These are phyloP conservation scores for Bruguiera gymnorhiza DNA, from an alignment of 345 rosid species.

Conservation along the genomic window DNA sequence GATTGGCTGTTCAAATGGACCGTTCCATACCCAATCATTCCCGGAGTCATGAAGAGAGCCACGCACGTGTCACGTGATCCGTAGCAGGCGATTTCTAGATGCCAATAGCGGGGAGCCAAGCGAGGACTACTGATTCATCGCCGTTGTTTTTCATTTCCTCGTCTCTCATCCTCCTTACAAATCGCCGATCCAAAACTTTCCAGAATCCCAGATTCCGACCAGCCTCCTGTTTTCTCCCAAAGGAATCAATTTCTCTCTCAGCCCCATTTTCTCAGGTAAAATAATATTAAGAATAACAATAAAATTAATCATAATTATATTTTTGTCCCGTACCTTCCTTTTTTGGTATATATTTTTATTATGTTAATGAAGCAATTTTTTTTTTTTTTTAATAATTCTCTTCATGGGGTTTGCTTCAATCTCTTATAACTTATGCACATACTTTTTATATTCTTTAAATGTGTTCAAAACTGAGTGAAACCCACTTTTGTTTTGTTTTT, in stretches of 20 bases:
- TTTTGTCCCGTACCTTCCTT: background rate
- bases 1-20: too few species aligned
- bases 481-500: too few species aligned
- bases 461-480: too few species aligned
- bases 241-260: conserved; percentile 3
- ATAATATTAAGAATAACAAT: too few species aligned
- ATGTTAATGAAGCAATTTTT: background rate
- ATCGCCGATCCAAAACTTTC: conserved; percentile 28
- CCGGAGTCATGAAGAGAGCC: background rate
- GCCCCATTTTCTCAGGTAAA: conserved; percentile 2
- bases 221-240: conserved; percentile 2
- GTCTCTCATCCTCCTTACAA: conserved; percentile 12
- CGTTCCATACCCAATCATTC: too few species aligned
- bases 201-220: conserved; percentile 27
- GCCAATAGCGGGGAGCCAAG: background rate
- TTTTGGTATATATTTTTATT: background rate
- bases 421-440: background rate
- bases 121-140: conserved; percentile 38
- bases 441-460: too few species aligned
- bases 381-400: background rate
- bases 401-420: background rate
- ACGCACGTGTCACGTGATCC: conserved; percentile 31
- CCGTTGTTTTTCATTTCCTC: conserved; percentile 46
- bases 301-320: too few species aligned
- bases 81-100: conserved; percentile 22